Evolutionary conservation across 2,329 filamentous ascomycete genomes (phyloP), one percentile per base, ranked within the genome.

Genomic region (Nemania sp.): DNA sequence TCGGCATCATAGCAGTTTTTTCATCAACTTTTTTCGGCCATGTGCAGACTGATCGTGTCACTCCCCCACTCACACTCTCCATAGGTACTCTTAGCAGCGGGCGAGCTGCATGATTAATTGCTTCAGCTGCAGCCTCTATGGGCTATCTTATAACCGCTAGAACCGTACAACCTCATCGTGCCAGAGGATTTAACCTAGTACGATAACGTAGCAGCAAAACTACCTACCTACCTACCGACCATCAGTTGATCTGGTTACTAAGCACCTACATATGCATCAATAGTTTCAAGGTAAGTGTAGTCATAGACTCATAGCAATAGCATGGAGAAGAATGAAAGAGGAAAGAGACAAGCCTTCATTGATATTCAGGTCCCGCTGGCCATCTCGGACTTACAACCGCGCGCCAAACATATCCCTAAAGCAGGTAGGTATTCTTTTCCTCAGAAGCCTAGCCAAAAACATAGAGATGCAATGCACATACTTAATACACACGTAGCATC

Each of bases 11-110:
- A 43, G 39, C 45, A 23, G 12, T 43, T 41, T 43, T 30, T 36
- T 41, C 19, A 42, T 51, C 42, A 39, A 53, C 56, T 56, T 37
- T 33, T 53, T 59, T 56, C 46, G 56, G 57, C 45, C 54, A 40
- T 41, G 34, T 54, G 57, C 54, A 57, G 54, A 49, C 49, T 43
- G 40, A 52, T 50, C 36, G 47, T 47, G 31, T 45, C 19, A 51
- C 30, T 26, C 15, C 56, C 46, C 56, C 57, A 59, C 54, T 52
- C 54, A 57, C 57, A 57, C 57, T 39, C 39, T 43, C 28, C 28
- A 26, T 37, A 39, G 42, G 19, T 37, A 34, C 37, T 22, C n/a
- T 17, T 24, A 44, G 33, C 31, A 53, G 54, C 36, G 49, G 47
- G 49, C 45, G 34, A 47, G 42, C 42, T 43, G 45, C 45, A 54